phyloP scores from a whole-genome alignment of 1,139 yeast species.

The Blastobotrys ciferrii region DNA sequence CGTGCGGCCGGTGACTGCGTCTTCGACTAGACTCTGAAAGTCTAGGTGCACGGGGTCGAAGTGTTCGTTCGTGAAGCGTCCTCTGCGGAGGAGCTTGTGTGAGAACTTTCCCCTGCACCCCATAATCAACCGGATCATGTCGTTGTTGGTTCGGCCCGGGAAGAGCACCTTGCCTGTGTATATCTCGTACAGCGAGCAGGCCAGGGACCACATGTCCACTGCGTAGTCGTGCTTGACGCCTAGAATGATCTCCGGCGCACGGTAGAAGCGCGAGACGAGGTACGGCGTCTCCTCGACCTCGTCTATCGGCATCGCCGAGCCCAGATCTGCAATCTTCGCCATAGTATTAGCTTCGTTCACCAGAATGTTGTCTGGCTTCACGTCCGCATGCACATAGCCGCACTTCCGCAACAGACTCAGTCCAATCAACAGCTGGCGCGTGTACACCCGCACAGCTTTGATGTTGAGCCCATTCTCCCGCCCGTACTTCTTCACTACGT shows the following conservation, averaged over 20 bases:
- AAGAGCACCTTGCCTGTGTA: constrained; percentile 80
- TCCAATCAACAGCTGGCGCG: constrained; percentile 75
- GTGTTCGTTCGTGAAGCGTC: constrained; percentile 31
- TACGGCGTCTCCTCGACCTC: constrained; percentile 77
- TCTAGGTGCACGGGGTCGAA: constrained; percentile 32
- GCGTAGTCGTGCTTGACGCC: constrained; percentile 89
- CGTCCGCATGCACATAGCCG: constrained; percentile 80
- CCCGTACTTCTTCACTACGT: constrained; percentile 74
- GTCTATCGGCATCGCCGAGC: constrained; percentile 51
- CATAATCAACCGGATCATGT: constrained; percentile 38
- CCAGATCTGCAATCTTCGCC: constrained; percentile 84
- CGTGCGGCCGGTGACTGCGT: constrained; percentile 30
- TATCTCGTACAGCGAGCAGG: constrained; percentile 84
- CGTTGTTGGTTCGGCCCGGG: constrained; percentile 58
- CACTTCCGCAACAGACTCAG: constrained; percentile 76
- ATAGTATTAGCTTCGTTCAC: constrained; percentile 78
- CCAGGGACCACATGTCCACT: constrained; percentile 88
- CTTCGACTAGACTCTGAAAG: constrained; percentile 31
- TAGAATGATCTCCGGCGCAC: constrained; percentile 88
- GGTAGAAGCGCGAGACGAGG: constrained; percentile 80
- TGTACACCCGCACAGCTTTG: constrained; percentile 77
- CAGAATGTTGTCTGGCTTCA: constrained; percentile 84
- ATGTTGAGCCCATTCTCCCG: constrained; percentile 61
- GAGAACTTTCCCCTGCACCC: constrained; percentile 35
- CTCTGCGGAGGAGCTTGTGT: constrained; percentile 35